Evolutionary conservation across 2,329 filamentous ascomycete genomes (phyloP).

Genomic region (Graphilbum ipis-grandicollis): DNA sequence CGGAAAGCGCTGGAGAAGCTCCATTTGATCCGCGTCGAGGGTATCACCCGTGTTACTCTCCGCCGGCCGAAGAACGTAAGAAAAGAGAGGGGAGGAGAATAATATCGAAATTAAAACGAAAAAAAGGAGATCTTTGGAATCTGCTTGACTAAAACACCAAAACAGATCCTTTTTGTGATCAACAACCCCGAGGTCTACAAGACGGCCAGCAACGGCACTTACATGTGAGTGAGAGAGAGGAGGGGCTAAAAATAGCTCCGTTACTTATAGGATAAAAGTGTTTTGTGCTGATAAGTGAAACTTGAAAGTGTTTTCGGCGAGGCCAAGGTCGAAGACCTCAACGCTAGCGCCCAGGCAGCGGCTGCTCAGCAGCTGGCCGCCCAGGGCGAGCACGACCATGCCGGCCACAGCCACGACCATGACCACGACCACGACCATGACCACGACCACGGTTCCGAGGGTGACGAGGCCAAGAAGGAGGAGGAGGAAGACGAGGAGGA

Average conservation of each 20-base stretch:
- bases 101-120: too few relatives aligned
- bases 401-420: conserved; percentile 50
- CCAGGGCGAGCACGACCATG: conserved; percentile 50
- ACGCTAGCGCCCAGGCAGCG: conserved; percentile 91
- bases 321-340: conserved; percentile 99
- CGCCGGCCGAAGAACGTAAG: conserved; percentile 97
- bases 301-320: conserved; percentile 80
- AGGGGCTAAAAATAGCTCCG: not conserved
- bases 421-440: conserved; percentile 42
- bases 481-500: conserved; percentile 83
- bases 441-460: conserved; percentile 39
- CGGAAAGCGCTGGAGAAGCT: conserved; percentile 98
- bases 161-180: conserved; percentile 95
- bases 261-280: not conserved
- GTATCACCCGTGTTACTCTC: conserved; percentile 95
- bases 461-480: conserved; percentile 51
- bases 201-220: conserved; percentile 97
- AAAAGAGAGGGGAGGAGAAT: conserved; percentile 13
- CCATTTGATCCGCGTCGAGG: conserved; percentile 86
- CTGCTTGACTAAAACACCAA: too few relatives aligned
- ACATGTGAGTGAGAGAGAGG: conserved; percentile 56
- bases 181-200: conserved; percentile 99
- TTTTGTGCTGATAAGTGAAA: not conserved
- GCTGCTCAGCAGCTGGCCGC: conserved; percentile 89
- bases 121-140: too few relatives aligned